These are phyloP conservation scores for Immersiporthe knoxdaviesiana DNA, from an alignment of 2,329 filamentous ascomycete genomes.

Conservation along the genomic window DNA sequence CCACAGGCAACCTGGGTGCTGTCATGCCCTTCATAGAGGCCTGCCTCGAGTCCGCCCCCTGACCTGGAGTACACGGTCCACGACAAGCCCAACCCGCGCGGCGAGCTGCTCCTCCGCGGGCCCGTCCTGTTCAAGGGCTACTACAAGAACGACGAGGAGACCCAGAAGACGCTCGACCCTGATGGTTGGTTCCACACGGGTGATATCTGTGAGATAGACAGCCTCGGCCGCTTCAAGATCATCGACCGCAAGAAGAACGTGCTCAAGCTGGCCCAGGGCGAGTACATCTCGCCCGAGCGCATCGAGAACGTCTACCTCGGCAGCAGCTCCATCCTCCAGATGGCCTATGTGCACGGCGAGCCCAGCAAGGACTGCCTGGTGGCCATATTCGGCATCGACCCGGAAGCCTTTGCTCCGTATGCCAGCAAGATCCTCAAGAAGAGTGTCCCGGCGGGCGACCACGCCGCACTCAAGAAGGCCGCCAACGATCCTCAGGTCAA, in stretches of 20 bases:
- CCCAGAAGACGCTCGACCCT: conserved; percentile 75
- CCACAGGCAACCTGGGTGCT: conserved; percentile 79
- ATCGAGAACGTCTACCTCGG: conserved; percentile 94
- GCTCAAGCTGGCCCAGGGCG: conserved; percentile 96
- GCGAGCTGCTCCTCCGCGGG: conserved; percentile 84
- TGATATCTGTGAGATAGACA: conserved; percentile 86
- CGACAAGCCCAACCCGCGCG: conserved; percentile 87
- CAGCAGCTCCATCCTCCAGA: conserved; percentile 75
- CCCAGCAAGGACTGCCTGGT: conserved; percentile 80
- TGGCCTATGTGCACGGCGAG: conserved; percentile 91
- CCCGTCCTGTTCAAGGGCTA: conserved; percentile 84
- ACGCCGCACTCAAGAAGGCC: conserved; percentile 68
- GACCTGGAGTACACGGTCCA: conserved; percentile 91
- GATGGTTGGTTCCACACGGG: conserved; percentile 98
- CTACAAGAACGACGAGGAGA: conserved; percentile 88
- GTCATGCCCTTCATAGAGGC: conserved; percentile 70
- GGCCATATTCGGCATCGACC: conserved; percentile 85
- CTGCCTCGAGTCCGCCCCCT: conserved; percentile 82
- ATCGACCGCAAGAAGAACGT: conserved; percentile 98
- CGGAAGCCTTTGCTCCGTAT: conserved; percentile 79
- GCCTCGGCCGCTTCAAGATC: conserved; percentile 84
- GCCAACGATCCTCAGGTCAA: conserved; percentile 71
- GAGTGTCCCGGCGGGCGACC: conserved; percentile 65
- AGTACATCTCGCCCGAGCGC: conserved; percentile 96
- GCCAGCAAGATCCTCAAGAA: conserved; percentile 76